These are phyloP conservation scores for Xylaria sp. DNA, from an alignment of 2,329 filamentous ascomycete species.

Conservation along the genomic window DNA sequence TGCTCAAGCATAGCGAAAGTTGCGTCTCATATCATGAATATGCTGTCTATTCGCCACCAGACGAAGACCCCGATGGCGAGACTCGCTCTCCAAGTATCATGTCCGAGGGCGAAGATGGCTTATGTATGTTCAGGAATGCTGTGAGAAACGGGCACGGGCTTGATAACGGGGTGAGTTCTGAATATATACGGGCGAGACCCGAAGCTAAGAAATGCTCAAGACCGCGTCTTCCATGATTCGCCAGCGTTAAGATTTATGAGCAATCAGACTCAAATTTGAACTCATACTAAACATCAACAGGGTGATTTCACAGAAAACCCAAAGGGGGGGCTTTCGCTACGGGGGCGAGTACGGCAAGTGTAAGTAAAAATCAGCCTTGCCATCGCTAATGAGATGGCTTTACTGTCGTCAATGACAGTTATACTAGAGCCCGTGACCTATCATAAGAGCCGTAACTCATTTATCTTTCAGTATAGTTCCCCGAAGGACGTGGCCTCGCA, in stretches of 20 bases:
- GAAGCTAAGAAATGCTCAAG: background rate
- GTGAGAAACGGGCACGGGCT: slow-evolving; percentile 44
- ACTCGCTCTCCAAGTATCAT: slow-evolving; percentile 47
- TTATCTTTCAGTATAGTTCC: slow-evolving; percentile 43
- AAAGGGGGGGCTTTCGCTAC: slow-evolving; percentile 43
- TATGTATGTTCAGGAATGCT: slow-evolving; percentile 47
- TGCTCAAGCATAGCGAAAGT: slow-evolving; percentile 44
- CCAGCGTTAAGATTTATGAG: background rate
- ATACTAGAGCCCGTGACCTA: background rate
- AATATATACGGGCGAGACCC: background rate
- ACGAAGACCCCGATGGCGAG: slow-evolving; percentile 38
- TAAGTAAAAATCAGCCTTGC: slow-evolving; percentile 33
- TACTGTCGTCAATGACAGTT: background rate
- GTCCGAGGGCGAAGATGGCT: slow-evolving; percentile 45
- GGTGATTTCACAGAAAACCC: slow-evolving; percentile 46
- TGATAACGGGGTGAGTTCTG: slow-evolving; percentile 44
- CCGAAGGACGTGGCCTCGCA: slow-evolving; percentile 37
- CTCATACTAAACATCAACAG: slow-evolving; percentile 32
- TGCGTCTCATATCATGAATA: slow-evolving; percentile 49
- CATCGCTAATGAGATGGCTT: background rate
- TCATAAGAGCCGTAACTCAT: background rate
- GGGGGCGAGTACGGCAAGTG: slow-evolving; percentile 47
- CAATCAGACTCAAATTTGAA: background rate
- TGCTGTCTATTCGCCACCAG: slow-evolving; percentile 45
- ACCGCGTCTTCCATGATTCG: background rate